These are phyloP conservation scores for Globisporangium iwayamae DNA, from an alignment of 352 stramenopile genomes.

Conservation along the genomic window DNA sequence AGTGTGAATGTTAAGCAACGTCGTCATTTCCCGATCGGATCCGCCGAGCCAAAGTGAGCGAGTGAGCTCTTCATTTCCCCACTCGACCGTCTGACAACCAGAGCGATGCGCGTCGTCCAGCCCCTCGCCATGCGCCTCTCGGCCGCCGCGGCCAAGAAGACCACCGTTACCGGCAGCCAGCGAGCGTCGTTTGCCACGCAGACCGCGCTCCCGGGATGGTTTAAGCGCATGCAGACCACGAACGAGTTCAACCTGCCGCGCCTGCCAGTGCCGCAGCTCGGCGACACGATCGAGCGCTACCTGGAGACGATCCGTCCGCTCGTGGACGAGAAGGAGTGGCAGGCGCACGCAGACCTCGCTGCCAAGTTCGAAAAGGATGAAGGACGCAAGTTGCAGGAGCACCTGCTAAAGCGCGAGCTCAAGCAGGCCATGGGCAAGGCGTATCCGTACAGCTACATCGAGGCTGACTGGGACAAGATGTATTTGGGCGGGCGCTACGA, in stretches of 20 bases:
- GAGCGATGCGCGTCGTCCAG: slow-evolving; percentile 12
- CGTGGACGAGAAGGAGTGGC: slow-evolving; percentile 56
- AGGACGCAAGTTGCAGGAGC: slow-evolving; percentile 56
- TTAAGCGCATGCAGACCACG: slow-evolving; percentile 67
- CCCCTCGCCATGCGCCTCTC: slow-evolving; percentile 4
- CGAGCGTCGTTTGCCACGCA: slow-evolving; percentile 19
- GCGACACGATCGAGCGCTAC: slow-evolving; percentile 89
- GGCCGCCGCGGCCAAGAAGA: not conserved
- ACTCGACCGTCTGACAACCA: not conserved
- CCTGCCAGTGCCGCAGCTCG: slow-evolving; percentile 86
- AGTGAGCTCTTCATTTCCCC: slow-evolving; percentile 5
- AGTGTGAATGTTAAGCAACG: slow-evolving; percentile 17
- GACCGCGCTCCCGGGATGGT: slow-evolving; percentile 48
- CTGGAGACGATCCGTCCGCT: slow-evolving; percentile 75
- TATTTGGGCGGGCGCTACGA: slow-evolving; percentile 88
- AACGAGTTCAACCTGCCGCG: slow-evolving; percentile 78
- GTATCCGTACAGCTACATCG: slow-evolving; percentile 93
- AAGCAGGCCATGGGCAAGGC: slow-evolving; percentile 69
- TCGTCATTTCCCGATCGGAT: not conserved
- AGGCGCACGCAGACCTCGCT: slow-evolving; percentile 61
- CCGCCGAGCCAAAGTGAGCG: not conserved
- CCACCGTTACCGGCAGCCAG: not conserved
- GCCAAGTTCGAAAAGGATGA: slow-evolving; percentile 51
- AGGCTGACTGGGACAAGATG: slow-evolving; percentile 90
- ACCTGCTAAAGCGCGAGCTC: slow-evolving; percentile 68